A percentile compares a stretch with the other conserved stretches of the same genome.
phyloP scores from a whole-genome alignment of 495 filamentous ascomycete genomes.

The Hypoxylon subgilvum region DNA sequence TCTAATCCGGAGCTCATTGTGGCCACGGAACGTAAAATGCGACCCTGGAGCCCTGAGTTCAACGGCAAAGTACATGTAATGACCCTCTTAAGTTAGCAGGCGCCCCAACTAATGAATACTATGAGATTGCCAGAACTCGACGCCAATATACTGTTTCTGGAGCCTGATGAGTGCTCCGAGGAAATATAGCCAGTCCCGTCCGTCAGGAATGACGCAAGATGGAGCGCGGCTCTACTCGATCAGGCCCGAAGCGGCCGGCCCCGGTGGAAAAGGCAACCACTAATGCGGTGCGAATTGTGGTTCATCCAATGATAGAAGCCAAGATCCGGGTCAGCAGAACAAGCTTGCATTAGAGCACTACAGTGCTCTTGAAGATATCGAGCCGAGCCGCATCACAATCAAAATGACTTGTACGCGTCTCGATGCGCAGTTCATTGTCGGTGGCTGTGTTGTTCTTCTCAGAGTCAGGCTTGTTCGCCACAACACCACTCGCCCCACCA shows the following conservation, averaged over 20 bases:
- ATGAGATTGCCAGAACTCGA: no score
- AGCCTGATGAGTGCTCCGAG: no score
- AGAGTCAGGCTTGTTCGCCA: background rate
- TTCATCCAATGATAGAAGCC: conserved; percentile 24
- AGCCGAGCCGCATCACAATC: conserved; percentile 25
- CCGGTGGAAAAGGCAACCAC: conserved; percentile 28
- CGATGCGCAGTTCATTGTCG: background rate
- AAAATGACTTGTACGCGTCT: background rate
- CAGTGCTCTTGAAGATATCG: conserved; percentile 25
- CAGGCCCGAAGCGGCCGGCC: conserved; percentile 1
- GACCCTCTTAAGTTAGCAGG: no score
- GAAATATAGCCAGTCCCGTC: no score
- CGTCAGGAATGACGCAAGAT: background rate
- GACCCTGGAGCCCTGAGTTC: no score
- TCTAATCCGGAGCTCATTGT: no score
- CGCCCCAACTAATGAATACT: no score
- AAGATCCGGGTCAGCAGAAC: conserved; percentile 27
- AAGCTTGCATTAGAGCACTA: conserved; percentile 30
- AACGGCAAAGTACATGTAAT: no score
- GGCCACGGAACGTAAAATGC: no score
- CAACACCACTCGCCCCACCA: background rate
- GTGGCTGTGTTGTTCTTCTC: background rate
- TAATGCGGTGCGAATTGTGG: conserved; percentile 23
- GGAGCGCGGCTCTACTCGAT: conserved; percentile 15
- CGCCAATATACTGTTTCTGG: no score